Evolutionary conservation across 1,139 yeast genomes (phyloP), one percentile per base, ranked within the genome.

Genomic region (Geotrichum histeridarum): DNA sequence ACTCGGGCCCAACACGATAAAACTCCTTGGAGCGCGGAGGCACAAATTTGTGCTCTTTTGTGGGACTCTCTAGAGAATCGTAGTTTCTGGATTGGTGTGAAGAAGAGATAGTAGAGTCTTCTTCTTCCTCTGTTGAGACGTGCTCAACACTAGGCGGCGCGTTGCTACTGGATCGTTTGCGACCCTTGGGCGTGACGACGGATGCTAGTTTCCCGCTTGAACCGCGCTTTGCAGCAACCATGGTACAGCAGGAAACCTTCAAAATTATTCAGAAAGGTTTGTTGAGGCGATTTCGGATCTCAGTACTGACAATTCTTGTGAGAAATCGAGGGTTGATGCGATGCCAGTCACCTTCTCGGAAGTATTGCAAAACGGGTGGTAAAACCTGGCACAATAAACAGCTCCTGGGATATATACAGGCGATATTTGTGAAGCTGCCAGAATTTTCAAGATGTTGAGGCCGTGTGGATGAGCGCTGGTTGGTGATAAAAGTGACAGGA

Each of bases 21-120:
- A 55, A 53, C 41, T 52, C 51, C 17, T 53, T 53, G 8, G 55
- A 53, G 9, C 55, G 33, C 37, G 55, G 44, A 15, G 55, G 52
- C 15, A 45, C 49, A 45, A 45, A 45, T 30, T 33, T 45, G 30
- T 45, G 43, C 31, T 46, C 45, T 42, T 51, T 47, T 30, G 45
- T 14, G 39, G 45, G 37, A 31, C 27, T 31, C 36, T 17, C 30
- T 31, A 32, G 18, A 9, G 27, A 22, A 22, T 22, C 27, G 27
- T 22, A 22, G 27, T 22, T 22, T 22, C 27, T 22, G 27, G 27
- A 22, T 22, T 22, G 27, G 27, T 22, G 27, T 5, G 27, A 22
- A 22, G 27, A 22, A 5, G 27, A 22, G 27, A 22, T 22, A 5
- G 3, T 22, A 22, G 27, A 22, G 27, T 22, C 27, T 22, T 22